A percentile compares a stretch with the other conserved stretches of the same genome.
phyloP scores from a whole-genome alignment of 108 stramenopile species.

The Cyclostephanos invisitatus region DNA sequence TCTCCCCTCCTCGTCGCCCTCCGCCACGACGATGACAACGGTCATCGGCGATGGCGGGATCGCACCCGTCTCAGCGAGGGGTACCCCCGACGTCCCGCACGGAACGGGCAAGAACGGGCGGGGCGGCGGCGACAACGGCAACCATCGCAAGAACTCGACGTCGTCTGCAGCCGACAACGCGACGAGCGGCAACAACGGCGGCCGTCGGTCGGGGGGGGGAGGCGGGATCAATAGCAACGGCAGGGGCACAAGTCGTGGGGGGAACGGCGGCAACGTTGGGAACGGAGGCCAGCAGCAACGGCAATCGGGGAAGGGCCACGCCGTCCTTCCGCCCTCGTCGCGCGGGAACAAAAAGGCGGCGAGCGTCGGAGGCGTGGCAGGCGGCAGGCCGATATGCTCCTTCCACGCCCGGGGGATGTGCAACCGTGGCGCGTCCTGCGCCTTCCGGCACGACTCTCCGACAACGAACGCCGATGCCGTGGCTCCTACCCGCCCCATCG shows the following conservation, averaged over 20 bases:
- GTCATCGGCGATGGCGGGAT: neutral
- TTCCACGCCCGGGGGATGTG: slow-evolving; percentile 72
- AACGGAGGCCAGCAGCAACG: neutral
- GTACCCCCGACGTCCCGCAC: neutral
- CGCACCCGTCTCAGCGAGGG: neutral
- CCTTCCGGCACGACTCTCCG: slow-evolving; percentile 67
- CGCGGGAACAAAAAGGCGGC: neutral
- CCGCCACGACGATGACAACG: neutral
- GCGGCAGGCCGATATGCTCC: slow-evolving; percentile 48
- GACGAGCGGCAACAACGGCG: neutral
- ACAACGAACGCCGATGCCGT: neutral
- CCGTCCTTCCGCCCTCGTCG: slow-evolving; percentile 1
- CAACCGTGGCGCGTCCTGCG: slow-evolving; percentile 63
- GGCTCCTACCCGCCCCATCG: neutral
- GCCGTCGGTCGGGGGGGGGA: neutral
- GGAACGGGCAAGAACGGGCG: neutral
- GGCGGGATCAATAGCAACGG: neutral
- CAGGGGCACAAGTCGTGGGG: neutral
- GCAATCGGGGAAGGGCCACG: neutral
- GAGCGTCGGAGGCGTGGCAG: neutral
- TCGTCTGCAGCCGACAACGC: neutral
- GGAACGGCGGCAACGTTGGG: neutral
- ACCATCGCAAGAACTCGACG: neutral
- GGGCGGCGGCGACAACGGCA: neutral
- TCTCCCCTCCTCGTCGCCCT: no score